phyloP scores from a whole-genome alignment of 2,329 filamentous ascomycete species.

The Stagonosporopsis cucurbitacearum region DNA sequence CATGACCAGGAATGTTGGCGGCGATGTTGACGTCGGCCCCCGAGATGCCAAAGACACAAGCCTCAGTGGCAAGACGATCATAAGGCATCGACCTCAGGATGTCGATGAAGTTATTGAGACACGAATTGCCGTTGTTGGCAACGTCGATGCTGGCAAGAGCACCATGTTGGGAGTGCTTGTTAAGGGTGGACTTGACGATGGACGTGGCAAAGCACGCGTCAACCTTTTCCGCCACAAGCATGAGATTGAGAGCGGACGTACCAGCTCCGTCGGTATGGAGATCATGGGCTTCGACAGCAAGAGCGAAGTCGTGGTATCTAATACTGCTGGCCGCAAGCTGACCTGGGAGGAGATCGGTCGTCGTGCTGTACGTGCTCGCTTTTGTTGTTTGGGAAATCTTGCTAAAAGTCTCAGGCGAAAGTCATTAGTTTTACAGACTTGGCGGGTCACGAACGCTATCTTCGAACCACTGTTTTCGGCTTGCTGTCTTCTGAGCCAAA shows the following conservation, averaged over 20 bases:
- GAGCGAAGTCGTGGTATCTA: constrained; percentile 81
- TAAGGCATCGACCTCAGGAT: constrained; percentile 74
- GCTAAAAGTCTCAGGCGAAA: constrained; percentile 65
- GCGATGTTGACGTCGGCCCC: constrained; percentile 72
- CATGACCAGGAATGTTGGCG: constrained; percentile 88
- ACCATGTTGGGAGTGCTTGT: constrained; percentile 95
- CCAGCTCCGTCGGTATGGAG: constrained; percentile 97
- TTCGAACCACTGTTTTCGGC: constrained; percentile 95
- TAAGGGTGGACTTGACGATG: constrained; percentile 94
- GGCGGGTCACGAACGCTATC: constrained; percentile 92
- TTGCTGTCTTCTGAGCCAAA: constrained; percentile 93
- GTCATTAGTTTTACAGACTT: constrained; percentile 96
- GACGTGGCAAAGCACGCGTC: constrained; percentile 88
- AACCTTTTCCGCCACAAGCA: constrained; percentile 98
- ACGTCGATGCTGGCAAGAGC: constrained; percentile 96
- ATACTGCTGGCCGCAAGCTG: constrained; percentile 81
- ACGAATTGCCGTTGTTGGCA: constrained; percentile 93
- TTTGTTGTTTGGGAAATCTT: not conserved
- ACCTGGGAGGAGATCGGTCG: constrained; percentile 98
- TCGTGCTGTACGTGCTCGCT: constrained; percentile 66
- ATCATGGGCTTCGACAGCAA: constrained; percentile 92
- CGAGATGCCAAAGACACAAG: constrained; percentile 71
- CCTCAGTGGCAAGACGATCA: constrained; percentile 83
- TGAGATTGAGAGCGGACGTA: constrained; percentile 93
- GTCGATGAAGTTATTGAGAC: constrained; percentile 94